Conservation (phyloP, 1,284 basidiomycete species). For the Chondrostereum purpureum region DNA sequence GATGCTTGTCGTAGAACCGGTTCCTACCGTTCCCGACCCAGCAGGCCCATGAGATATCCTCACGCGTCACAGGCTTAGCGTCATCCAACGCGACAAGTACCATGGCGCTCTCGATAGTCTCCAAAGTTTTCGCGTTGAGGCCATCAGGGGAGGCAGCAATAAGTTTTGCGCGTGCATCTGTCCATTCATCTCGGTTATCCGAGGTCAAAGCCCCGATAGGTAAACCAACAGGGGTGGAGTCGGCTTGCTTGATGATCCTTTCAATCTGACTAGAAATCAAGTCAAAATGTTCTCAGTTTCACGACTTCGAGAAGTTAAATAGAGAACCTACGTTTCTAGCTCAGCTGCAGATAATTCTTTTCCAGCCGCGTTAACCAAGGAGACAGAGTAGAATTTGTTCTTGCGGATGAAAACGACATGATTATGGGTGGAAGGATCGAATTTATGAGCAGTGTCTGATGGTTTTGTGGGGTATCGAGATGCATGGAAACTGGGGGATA, state of each 20-base stretch:
- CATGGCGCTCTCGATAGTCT: constrained; percentile 87
- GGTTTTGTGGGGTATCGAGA: constrained; percentile 81
- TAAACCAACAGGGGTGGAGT: constrained; percentile 39
- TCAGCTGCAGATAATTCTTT: constrained; percentile 70
- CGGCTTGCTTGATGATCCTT: constrained; percentile 68
- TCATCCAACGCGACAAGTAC: constrained; percentile 87
- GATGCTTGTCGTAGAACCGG: constrained; percentile 97
- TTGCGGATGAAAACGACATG: constrained; percentile 90
- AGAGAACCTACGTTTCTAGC: constrained; percentile 51
- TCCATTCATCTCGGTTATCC: constrained; percentile 90
- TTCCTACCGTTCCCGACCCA: constrained; percentile 94
- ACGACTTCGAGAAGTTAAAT: no score
- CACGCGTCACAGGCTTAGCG: constrained; percentile 69
- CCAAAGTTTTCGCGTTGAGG: constrained; percentile 60
- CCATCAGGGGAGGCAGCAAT: constrained; percentile 52
- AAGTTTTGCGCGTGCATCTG: constrained; percentile 70
- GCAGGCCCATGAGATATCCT: constrained; percentile 77
- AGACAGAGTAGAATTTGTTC: constrained; percentile 84
- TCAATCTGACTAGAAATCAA: constrained; percentile 59
- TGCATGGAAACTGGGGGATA: constrained; percentile 71
- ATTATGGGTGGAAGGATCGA: constrained; percentile 71
- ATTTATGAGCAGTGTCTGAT: constrained; percentile 81
- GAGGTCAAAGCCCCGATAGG: constrained; percentile 82
- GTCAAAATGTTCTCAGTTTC: constrained; percentile 6
- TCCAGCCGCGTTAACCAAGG: constrained; percentile 58